These are phyloP conservation scores for Penicillium antarcticum DNA, from an alignment of 495 filamentous ascomycete genomes.

Conservation along the genomic window DNA sequence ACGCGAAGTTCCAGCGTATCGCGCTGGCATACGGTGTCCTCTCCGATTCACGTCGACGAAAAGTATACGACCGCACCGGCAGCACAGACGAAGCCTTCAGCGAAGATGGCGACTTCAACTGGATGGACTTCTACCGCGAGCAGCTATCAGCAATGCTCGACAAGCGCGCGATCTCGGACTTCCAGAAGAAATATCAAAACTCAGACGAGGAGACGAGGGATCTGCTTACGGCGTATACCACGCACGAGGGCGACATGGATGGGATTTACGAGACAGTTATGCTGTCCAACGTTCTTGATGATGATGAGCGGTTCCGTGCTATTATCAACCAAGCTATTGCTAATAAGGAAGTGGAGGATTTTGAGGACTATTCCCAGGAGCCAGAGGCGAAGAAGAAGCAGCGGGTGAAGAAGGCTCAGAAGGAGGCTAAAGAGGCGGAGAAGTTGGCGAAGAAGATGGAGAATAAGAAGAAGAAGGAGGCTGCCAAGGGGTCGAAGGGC, in stretches of 20 bases:
- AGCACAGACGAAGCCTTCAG: constrained; percentile 76
- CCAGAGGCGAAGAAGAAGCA: constrained; percentile 58
- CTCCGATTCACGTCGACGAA: constrained; percentile 71
- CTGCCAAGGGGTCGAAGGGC: constrained; percentile 34
- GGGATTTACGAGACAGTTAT: constrained; percentile 76
- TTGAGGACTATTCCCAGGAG: constrained; percentile 68
- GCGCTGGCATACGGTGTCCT: constrained; percentile 93
- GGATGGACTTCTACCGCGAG: constrained; percentile 80
- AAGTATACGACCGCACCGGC: constrained; percentile 84
- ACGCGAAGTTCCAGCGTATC: constrained; percentile 79
- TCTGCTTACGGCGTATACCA: constrained; percentile 69
- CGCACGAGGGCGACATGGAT: constrained; percentile 68
- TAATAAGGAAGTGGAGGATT: constrained; percentile 58
- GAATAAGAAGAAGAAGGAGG: constrained; percentile 51
- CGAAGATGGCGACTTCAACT: constrained; percentile 79
- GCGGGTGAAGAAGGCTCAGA: constrained; percentile 59
- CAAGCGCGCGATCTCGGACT: constrained; percentile 63
- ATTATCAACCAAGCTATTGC: constrained; percentile 83
- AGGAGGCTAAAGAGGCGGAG: constrained; percentile 71
- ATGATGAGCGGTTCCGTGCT: constrained; percentile 77
- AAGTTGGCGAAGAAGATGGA: constrained; percentile 68
- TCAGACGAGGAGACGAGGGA: constrained; percentile 80
- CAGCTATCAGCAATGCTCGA: constrained; percentile 74
- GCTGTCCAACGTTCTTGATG: constrained; percentile 78
- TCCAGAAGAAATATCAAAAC: constrained; percentile 75